Evolutionary conservation across 2,329 filamentous ascomycete genomes (phyloP).

Genomic region (Xenosphaeropsis pyriputrescens): DNA sequence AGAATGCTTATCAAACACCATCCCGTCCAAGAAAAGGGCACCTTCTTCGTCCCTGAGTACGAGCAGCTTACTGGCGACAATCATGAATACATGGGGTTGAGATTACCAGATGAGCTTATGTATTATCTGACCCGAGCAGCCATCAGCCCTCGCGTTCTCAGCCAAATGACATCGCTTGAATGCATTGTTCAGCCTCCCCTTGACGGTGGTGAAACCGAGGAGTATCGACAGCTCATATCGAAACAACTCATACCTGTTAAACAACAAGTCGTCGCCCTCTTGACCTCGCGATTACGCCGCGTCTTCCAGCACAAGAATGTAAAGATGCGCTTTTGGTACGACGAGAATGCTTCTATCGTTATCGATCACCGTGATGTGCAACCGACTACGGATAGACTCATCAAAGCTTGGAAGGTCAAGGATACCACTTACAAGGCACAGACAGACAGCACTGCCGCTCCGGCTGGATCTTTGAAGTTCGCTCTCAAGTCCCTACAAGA

Average conservation of each 20-base stretch:
- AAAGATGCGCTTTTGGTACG: constrained; percentile 72
- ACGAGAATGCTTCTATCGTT: constrained; percentile 49
- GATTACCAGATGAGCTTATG: constrained; percentile 78
- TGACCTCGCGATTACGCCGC: constrained; percentile 67
- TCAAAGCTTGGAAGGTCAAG: constrained; percentile 59
- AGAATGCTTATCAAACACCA: constrained; percentile 69
- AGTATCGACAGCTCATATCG: constrained; percentile 70
- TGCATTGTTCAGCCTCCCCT: constrained; percentile 70
- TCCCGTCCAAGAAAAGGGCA: constrained; percentile 29
- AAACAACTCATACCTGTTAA: constrained; percentile 60
- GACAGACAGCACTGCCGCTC: constrained; percentile 21
- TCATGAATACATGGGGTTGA: constrained; percentile 80
- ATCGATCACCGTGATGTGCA: constrained; percentile 44
- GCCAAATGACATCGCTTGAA: constrained; percentile 69
- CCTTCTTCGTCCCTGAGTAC: constrained; percentile 58
- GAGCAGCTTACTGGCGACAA: constrained; percentile 68
- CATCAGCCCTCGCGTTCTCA: constrained; percentile 64
- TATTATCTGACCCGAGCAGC: constrained; percentile 79
- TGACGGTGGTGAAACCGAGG: constrained; percentile 64
- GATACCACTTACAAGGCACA: constrained; percentile 32
- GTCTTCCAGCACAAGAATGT: constrained; percentile 74
- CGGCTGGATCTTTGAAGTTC: constrained; percentile 33
- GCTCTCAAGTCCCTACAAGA: constrained; percentile 57
- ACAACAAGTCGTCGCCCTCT: constrained; percentile 61
- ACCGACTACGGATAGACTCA: constrained; percentile 30